Evolutionary conservation across 345 rosid species (phyloP).

Genomic region (Acer negundo): DNA sequence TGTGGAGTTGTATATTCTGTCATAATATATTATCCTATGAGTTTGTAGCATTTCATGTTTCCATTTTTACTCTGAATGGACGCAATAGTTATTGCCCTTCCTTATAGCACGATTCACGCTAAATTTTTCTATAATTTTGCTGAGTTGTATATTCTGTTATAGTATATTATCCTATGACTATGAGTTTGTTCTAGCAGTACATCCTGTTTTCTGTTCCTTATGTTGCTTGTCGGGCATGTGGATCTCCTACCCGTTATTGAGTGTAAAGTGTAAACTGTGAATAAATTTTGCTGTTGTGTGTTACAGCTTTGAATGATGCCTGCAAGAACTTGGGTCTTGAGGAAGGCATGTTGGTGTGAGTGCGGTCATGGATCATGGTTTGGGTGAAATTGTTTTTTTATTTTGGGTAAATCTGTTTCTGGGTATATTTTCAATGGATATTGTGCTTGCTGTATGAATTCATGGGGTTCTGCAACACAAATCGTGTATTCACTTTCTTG

Average conservation of each 20-base stretch:
- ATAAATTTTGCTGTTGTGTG: slow-evolving; percentile 50
- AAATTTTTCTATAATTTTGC: background rate
- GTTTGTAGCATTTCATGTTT: no score
- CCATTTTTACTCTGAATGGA: background rate
- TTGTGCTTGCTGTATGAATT: slow-evolving; percentile 22
- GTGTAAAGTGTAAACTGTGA: slow-evolving; percentile 28
- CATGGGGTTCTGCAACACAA: slow-evolving; percentile 15
- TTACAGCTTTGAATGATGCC: slow-evolving; percentile 66
- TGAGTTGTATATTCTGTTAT: background rate
- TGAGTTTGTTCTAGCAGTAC: slow-evolving; percentile 13
- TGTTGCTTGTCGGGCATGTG: slow-evolving; percentile 32
- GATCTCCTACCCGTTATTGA: slow-evolving; percentile 38
- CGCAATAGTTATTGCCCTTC: background rate
- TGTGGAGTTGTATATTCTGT: background rate
- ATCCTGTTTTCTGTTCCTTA: slow-evolving; percentile 14
- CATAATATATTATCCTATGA: slow-evolving; percentile 3
- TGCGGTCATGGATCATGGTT: slow-evolving; percentile 44
- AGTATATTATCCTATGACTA: slow-evolving; percentile 4
- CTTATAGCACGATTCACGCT: background rate
- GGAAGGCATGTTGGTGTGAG: slow-evolving; percentile 58
- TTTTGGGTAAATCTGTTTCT: slow-evolving; percentile 31
- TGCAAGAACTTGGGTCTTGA: slow-evolving; percentile 75
- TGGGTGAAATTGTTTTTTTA: slow-evolving; percentile 34
- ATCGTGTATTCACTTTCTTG: slow-evolving; percentile 28
- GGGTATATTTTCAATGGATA: slow-evolving; percentile 22